These are phyloP conservation scores for Erucastrum elatum DNA, from an alignment of 345 rosid species.

Conservation along the genomic window DNA sequence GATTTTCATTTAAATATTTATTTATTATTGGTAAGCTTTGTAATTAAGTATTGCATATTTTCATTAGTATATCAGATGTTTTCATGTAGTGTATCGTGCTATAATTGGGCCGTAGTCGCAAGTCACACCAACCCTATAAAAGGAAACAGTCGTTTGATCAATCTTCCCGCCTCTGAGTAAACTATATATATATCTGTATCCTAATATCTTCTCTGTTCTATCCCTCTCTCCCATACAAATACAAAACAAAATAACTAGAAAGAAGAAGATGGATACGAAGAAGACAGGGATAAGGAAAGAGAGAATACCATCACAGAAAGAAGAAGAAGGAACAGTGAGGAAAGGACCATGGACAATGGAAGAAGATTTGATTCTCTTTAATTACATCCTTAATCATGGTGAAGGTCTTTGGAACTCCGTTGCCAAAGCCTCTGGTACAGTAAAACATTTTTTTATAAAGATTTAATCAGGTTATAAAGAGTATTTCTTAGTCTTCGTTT, in stretches of 20 bases:
- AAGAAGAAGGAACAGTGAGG: slow-evolving; percentile 52
- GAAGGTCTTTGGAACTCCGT: slow-evolving; percentile 81
- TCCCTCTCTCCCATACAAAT: neutral
- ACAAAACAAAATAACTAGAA: neutral
- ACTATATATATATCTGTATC: neutral
- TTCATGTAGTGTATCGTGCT: neutral
- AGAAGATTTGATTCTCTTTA: slow-evolving; percentile 64
- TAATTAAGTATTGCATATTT: slow-evolving; percentile 1
- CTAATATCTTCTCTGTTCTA: neutral
- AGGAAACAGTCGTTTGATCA: slow-evolving; percentile 20
- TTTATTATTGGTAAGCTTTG: neutral
- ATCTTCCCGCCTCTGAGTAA: slow-evolving; percentile 31
- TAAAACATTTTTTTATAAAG: no score
- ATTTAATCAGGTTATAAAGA: no score
- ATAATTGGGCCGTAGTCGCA: neutral
- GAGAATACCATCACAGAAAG: slow-evolving; percentile 28
- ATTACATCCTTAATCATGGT: slow-evolving; percentile 59
- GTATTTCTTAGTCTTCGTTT: neutral
- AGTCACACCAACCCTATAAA: slow-evolving; percentile 18
- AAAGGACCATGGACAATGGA: slow-evolving; percentile 83
- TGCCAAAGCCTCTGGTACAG: slow-evolving; percentile 56
- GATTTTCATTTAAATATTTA: slow-evolving; percentile 13
- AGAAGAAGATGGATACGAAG: slow-evolving; percentile 28
- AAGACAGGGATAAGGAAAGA: slow-evolving; percentile 28
- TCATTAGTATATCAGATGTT: neutral